These are phyloP conservation scores for Digitaria exilis DNA, from an alignment of 202 grass and related monocot genomes.

Conservation along the genomic window DNA sequence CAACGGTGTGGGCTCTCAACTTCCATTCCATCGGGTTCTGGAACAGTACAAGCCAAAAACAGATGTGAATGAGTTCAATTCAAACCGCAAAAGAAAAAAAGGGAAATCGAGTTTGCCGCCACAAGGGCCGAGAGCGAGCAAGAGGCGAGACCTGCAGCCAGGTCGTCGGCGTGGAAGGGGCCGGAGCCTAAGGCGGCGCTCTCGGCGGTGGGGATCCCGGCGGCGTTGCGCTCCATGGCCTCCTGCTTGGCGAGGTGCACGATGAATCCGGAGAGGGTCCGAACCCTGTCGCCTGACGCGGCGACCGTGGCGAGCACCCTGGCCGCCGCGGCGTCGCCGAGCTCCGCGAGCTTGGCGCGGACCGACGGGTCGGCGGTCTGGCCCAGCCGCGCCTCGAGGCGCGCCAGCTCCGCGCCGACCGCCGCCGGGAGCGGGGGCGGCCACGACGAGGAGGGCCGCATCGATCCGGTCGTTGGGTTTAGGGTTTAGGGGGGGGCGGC, in stretches of 20 bases:
- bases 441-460: background rate
- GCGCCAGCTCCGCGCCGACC: conserved; percentile 34
- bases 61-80: background rate
- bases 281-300: background rate
- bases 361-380: conserved; percentile 19
- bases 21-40: background rate
- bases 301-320: conserved; percentile 40
- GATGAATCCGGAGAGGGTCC: conserved; percentile 49
- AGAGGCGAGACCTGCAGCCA: background rate
- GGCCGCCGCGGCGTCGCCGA: conserved; percentile 41
- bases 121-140: background rate
- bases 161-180: background rate
- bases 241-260: conserved; percentile 19
- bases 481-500: background rate
- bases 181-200: conserved; percentile 21
- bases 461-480: background rate
- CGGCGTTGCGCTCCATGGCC: conserved; percentile 40
- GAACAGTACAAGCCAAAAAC: background rate
- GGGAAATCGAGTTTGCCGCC: background rate
- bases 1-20: background rate
- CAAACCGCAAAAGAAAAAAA: background rate
- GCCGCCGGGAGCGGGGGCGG: background rate
- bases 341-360: conserved; percentile 32
- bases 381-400: conserved; percentile 35
- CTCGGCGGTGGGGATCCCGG: conserved; percentile 14